These are phyloP conservation scores for Cryphonectria carpinicola DNA, from an alignment of 2,329 filamentous ascomycete genomes.

Conservation along the genomic window DNA sequence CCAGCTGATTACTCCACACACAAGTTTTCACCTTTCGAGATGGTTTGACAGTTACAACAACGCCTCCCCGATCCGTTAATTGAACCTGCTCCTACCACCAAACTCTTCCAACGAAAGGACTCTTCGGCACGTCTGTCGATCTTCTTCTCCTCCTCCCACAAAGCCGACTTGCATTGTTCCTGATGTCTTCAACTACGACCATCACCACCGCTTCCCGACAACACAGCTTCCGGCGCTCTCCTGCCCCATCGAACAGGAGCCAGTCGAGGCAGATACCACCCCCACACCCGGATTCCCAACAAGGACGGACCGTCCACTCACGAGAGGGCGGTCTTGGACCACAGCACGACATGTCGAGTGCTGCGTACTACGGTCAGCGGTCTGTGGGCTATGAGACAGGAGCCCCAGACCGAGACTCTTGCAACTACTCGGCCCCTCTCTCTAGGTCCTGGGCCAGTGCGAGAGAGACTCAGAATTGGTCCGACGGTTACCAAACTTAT, in stretches of 20 bases:
- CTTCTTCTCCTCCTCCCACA: not conserved
- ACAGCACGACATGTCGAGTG: conserved; percentile 25
- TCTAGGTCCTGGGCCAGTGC: conserved; percentile 24
- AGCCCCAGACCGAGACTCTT: conserved; percentile 18
- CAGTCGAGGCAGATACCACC: conserved; percentile 13
- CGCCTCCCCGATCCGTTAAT: conserved; percentile 4
- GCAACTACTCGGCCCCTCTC: conserved; percentile 16
- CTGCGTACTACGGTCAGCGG: conserved; percentile 28
- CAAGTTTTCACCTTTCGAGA: conserved; percentile 10
- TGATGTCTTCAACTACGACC: conserved; percentile 28
- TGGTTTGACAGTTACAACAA: not conserved
- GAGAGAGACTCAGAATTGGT: conserved; percentile 19
- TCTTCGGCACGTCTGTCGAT: not conserved
- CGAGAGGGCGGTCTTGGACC: conserved; percentile 10
- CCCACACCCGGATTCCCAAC: conserved; percentile 5
- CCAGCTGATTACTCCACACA: not conserved
- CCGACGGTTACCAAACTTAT: conserved; percentile 23
- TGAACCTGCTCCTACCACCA: not conserved
- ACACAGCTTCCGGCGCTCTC: conserved; percentile 24
- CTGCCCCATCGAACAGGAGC: conserved; percentile 18
- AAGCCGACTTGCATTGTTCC: conserved; percentile 6
- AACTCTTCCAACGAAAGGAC: not conserved
- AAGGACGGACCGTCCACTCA: not conserved
- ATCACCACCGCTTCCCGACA: conserved; percentile 22
- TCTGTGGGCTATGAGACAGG: conserved; percentile 26